These are phyloP conservation scores for Saccharomyces eubayanus DNA, from an alignment of 805 yeast species.

Conservation along the genomic window DNA sequence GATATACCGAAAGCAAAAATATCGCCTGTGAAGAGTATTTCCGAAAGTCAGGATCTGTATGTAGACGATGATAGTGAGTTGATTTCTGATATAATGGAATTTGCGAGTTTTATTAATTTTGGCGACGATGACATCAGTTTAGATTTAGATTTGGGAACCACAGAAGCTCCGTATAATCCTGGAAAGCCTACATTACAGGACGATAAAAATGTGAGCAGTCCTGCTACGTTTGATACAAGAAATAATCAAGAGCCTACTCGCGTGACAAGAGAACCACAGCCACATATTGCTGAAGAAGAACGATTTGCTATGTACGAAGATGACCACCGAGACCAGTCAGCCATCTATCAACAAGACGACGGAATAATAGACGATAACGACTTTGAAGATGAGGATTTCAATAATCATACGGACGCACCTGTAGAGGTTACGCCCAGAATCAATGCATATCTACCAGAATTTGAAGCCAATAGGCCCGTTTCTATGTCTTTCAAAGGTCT, in stretches of 20 bases:
- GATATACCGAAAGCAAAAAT: background rate
- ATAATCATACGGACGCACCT: constrained; percentile 5
- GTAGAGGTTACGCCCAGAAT: constrained; percentile 7
- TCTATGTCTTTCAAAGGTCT: constrained; percentile 55
- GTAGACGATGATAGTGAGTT: constrained; percentile 28
- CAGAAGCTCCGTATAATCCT: background rate
- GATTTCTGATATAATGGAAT: constrained; percentile 37
- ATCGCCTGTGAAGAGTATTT: background rate
- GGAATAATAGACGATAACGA: constrained; percentile 2
- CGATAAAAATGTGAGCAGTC: background rate
- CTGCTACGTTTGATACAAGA: background rate
- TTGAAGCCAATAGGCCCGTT: constrained; percentile 26
- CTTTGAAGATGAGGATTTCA: constrained; percentile 26
- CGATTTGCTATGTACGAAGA: background rate
- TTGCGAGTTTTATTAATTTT: constrained; percentile 39
- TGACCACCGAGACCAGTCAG: constrained; percentile 3
- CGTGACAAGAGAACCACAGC: background rate
- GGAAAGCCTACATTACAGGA: background rate
- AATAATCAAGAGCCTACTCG: background rate
- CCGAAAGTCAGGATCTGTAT: background rate
- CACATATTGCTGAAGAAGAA: background rate
- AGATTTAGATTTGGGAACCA: constrained; percentile 16
- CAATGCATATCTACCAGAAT: constrained; percentile 17
- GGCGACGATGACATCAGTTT: constrained; percentile 36
- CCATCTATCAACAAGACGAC: background rate